These are phyloP conservation scores for Pseudoscleropodium purum DNA, from an alignment of 225 moss, liverwort and hornwort species.

Conservation along the genomic window DNA sequence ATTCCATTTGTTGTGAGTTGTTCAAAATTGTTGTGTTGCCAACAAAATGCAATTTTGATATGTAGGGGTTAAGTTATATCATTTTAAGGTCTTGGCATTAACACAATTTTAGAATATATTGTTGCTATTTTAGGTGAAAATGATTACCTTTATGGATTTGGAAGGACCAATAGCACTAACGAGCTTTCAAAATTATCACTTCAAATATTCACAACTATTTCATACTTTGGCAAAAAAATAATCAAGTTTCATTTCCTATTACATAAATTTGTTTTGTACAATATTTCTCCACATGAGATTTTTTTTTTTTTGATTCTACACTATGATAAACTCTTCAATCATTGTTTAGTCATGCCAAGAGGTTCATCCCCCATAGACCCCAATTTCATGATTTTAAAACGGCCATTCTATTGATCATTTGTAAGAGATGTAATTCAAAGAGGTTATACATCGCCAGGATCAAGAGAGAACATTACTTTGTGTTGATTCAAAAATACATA, in stretches of 20 bases:
- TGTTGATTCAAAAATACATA: neutral
- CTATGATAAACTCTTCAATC: neutral
- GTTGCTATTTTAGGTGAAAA: neutral
- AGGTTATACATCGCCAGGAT: neutral
- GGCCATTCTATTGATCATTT: neutral
- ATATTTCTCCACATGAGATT: neutral
- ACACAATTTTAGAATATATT: neutral
- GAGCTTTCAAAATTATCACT: neutral
- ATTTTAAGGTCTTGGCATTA: too few species aligned
- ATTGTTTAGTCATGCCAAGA: neutral
- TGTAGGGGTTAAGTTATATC: too few species aligned
- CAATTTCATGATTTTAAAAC: neutral
- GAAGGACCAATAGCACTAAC: neutral
- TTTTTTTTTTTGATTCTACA: neutral
- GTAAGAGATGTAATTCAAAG: neutral
- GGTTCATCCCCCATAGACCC: neutral
- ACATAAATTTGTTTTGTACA: neutral
- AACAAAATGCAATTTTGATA: too few species aligned
- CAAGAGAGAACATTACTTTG: neutral
- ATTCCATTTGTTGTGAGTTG: too few species aligned
- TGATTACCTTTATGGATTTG: neutral
- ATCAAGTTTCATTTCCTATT: neutral
- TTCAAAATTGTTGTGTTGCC: too few species aligned
- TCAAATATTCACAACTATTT: neutral
- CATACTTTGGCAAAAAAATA: neutral